phyloP scores from a whole-genome alignment of 192 early-diverging fungal species.

The Gryganskiella cystojenkinii region DNA sequence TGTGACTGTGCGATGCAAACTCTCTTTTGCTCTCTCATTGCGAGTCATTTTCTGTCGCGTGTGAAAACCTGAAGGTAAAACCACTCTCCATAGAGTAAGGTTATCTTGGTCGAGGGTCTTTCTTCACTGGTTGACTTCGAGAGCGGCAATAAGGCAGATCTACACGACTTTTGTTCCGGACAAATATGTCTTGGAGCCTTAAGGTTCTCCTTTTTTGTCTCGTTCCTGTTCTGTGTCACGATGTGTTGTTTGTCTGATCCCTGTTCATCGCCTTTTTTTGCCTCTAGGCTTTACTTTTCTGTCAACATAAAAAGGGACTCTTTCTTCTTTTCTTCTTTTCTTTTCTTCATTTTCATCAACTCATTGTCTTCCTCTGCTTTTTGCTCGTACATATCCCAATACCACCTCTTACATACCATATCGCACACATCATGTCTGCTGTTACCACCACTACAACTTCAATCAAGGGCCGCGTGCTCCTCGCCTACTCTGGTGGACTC shows the following conservation, averaged over 20 bases:
- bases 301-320: not conserved
- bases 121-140: too few relatives aligned
- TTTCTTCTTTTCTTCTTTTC: constrained; percentile 6
- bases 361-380: not conserved
- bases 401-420: constrained; percentile 1
- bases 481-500: constrained; percentile 98
- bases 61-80: not conserved
- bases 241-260: too few relatives aligned
- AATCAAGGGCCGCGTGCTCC: constrained; percentile 87
- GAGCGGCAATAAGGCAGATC: too few relatives aligned
- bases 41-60: too few relatives aligned
- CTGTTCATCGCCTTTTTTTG: not conserved
- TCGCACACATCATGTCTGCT: constrained; percentile 30
- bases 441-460: constrained; percentile 63
- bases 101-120: too few relatives aligned
- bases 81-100: too few relatives aligned
- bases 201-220: too few relatives aligned
- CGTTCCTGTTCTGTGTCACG: too few relatives aligned
- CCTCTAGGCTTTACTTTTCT: not conserved
- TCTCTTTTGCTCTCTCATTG: too few relatives aligned
- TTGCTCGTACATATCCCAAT: not conserved
- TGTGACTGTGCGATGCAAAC: too few relatives aligned
- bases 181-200: not conserved
- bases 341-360: not conserved
- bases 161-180: too few relatives aligned